These are phyloP conservation scores for Amanita polypyramis DNA, from an alignment of 768 basidiomycete genomes.

Conservation along the genomic window DNA sequence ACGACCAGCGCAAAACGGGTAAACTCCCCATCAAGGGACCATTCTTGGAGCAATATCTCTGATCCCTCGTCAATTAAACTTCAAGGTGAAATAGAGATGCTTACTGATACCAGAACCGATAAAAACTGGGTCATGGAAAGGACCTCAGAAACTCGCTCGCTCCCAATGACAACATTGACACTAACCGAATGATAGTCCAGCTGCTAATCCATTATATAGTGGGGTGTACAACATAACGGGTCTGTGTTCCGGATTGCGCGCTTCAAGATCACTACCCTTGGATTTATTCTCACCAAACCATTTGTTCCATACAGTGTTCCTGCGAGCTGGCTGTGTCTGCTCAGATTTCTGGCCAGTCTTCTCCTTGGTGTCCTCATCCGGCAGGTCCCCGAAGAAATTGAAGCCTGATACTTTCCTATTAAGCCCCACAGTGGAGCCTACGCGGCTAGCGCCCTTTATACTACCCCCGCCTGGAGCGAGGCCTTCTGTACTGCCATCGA, in stretches of 20 bases:
- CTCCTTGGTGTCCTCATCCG: constrained; percentile 1
- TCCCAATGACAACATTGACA: constrained; percentile 26
- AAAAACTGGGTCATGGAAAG: constrained; percentile 35
- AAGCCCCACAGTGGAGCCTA: not conserved
- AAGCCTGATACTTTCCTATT: not conserved
- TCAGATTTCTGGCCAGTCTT: not conserved
- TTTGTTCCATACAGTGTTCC: not conserved
- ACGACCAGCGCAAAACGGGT: constrained; percentile 54
- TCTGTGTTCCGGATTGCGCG: not conserved
- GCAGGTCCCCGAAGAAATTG: constrained; percentile 4
- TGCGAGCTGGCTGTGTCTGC: not conserved
- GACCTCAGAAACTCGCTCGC: constrained; percentile 23
- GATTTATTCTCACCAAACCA: not conserved
- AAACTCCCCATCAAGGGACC: constrained; percentile 46
- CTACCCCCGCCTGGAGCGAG: constrained; percentile 1
- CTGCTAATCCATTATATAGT: constrained; percentile 51
- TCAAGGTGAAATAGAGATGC: not conserved
- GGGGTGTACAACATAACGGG: constrained; percentile 47
- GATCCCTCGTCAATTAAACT: not conserved
- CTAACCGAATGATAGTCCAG: constrained; percentile 44
- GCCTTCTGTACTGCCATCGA: constrained; percentile 1
- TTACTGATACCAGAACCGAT: constrained; percentile 52
- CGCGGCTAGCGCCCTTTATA: constrained; percentile 1
- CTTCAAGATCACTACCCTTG: not conserved
- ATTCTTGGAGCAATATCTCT: constrained; percentile 53